Base-by-base conservation (phyloP, 2,329 filamentous ascomycete genomes). In the Diaporthe sp. region DNA sequence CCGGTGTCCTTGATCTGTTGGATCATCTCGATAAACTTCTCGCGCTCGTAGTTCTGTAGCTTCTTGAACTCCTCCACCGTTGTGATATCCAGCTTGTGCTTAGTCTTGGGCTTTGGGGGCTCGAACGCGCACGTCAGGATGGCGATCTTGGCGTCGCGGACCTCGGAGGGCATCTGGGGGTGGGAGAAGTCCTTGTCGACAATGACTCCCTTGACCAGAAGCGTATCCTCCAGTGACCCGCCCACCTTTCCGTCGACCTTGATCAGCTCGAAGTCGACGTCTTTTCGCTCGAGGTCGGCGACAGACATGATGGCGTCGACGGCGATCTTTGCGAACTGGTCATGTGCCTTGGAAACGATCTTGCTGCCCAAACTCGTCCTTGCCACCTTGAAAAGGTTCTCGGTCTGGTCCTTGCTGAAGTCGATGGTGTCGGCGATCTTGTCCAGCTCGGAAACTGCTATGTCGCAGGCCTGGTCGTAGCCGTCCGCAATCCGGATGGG, bases 111-210 rank as follows among this genome's bases (percentile, higher is more conserved):
- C 90, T 99, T 99, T 68, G 97, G 97, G 42, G 97, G 97, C 87
- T 99, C 97, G 83, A 99, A 99, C 5, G 97, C 95, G 84, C 97
- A 99, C 69, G 97, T 99, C 75, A 99, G 88, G 81, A 99, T 99
- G 79, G 97, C 97, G 82, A 99, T 92, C 89, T 98, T 98, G 82
- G 97, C 97, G 85, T 99, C 95, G 80, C 89, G 91, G 77, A 99
- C 96, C 85, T 98, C 95, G 68, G 94, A 94, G 15, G 97, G 97
- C 97, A 99, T 99, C 87, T 99, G 97, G 17, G 97, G 97, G 85
- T 99, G 97, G 47, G 97, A 98, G 85, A 99, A 99, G 87, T 99
- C 97, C 89, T 99, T 99, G 91, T 99, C 97, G 84, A 99, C 91
- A 83, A 99, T 97, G 78, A 99, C 97, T 83, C 97, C 97, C 87